phyloP scores from a whole-genome alignment of 2,329 filamentous ascomycete genomes.

The Xylaria digitata region DNA sequence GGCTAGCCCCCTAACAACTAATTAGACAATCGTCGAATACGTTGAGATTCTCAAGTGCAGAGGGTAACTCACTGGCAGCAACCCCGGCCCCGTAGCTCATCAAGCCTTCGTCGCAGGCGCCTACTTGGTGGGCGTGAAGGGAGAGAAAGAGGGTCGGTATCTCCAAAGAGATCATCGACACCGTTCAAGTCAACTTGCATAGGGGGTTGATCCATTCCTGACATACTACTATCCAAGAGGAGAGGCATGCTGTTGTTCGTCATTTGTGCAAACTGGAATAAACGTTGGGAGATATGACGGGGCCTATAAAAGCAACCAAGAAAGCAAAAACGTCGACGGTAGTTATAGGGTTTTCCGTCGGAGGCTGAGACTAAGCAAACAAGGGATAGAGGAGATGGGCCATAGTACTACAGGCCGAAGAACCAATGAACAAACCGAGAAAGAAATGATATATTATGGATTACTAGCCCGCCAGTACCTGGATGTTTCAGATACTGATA shows the following conservation, averaged over 20 bases:
- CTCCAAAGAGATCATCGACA: slow-evolving; percentile 81
- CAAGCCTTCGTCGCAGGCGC: slow-evolving; percentile 76
- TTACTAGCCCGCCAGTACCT: background rate
- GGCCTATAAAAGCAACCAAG: background rate
- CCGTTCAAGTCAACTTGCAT: slow-evolving; percentile 67
- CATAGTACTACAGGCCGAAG: slow-evolving; percentile 10
- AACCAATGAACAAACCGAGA: background rate
- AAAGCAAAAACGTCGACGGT: background rate
- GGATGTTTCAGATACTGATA: too few relatives aligned
- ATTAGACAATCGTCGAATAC: slow-evolving; percentile 38
- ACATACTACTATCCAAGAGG: slow-evolving; percentile 68
- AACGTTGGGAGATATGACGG: background rate
- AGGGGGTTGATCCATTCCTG: slow-evolving; percentile 65
- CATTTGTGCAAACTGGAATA: slow-evolving; percentile 44
- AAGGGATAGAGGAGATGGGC: slow-evolving; percentile 1
- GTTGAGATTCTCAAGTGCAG: slow-evolving; percentile 3
- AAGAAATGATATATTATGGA: background rate
- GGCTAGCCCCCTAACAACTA: slow-evolving; percentile 72
- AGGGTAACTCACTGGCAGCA: slow-evolving; percentile 79
- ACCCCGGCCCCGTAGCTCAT: slow-evolving; percentile 79
- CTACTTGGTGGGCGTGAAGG: slow-evolving; percentile 67
- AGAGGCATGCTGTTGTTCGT: slow-evolving; percentile 58
- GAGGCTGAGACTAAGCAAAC: background rate
- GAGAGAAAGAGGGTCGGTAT: slow-evolving; percentile 69
- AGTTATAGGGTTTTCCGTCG: background rate